Evolutionary conservation across 148 eudicot species (phyloP), one percentile per base, ranked within the genome.

Genomic region (Camellia japonica): DNA sequence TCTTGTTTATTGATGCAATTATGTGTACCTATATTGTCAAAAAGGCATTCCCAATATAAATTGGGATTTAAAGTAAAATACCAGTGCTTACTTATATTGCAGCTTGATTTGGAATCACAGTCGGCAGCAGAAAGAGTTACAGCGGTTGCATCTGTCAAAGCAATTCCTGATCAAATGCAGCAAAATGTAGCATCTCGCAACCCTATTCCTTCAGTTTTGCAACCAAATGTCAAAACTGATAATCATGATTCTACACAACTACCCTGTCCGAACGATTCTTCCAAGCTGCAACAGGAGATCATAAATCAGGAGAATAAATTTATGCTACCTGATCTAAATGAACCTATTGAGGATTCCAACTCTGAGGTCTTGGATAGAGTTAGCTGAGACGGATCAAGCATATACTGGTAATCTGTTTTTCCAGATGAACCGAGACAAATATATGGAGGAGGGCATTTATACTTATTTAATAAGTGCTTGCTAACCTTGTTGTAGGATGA

Each of bases 261-360:
- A 72, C 14, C 19, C 15, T 73, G 83, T 19, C 60, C 79, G 52
- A 63, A 72, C 10, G 49, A 51, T 41, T 56, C 58, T 70, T 61
- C 61, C 7, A 55, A 58, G n/a, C 42, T 64, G 54, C 59, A 68
- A 73, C n/a, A 71, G 9, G 62, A 55, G 20, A 8, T 38, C 42
- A 59, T 30, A 47, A 6, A 41, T 7, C 77, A 60, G 54, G 86
- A 80, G 9, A 56, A 69, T 18, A 74, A 70, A 60, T 84, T 80
- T 74, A 20, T 75, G n/a, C 82, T 89, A 15, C 91, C 91, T 30
- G 91, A 89, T 79, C 85, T 89, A 11, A 74, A 74, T 59, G 38
- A 58, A 42, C 78, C 78, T 0, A 30, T 82, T 0, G 87, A 78
- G 30, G 66, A 82, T 56, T 61, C 71, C 20, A 68, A 73, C 49